Conservation (phyloP, 2,329 filamentous ascomycete genomes). For the Chrysoporthe puriensis region DNA sequence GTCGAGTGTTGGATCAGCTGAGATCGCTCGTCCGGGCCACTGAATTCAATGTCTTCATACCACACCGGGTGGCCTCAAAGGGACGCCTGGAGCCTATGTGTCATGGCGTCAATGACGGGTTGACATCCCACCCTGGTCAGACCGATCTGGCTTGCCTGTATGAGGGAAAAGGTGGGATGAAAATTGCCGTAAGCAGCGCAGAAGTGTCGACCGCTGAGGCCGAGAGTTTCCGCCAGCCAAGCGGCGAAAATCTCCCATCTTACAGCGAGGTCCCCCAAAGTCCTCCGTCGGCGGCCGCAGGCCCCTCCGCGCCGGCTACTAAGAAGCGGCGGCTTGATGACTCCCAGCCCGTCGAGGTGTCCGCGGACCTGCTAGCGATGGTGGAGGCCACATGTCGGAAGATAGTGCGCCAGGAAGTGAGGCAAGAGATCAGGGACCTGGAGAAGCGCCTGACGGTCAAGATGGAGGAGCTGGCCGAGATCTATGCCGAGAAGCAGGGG, state of each 20-base stretch:
- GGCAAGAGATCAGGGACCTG: constrained; percentile 7
- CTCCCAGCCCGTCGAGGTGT: background rate
- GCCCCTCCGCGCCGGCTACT: background rate
- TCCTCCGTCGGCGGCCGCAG: background rate
- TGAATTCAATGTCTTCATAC: constrained; percentile 5
- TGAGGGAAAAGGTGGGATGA: constrained; percentile 16
- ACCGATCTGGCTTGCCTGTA: constrained; percentile 19
- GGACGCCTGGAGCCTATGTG: background rate
- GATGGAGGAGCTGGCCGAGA: constrained; percentile 4
- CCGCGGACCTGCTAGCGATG: constrained; percentile 2
- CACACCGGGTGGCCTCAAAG: constrained; percentile 10
- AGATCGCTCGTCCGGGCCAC: constrained; percentile 3
- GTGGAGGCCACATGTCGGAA: constrained; percentile 10
- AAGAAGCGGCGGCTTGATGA: constrained; percentile 11
- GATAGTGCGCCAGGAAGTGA: constrained; percentile 12
- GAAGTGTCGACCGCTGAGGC: background rate
- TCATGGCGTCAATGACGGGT: background rate
- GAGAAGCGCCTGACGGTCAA: constrained; percentile 15
- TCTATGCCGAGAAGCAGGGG: constrained; percentile 8
- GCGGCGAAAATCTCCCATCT: constrained; percentile 10
- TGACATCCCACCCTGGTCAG: constrained; percentile 9
- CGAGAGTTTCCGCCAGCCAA: background rate
- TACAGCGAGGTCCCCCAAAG: constrained; percentile 7
- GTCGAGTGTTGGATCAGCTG: constrained; percentile 8
- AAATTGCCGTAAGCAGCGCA: background rate